Percentiles rank a stretch among this genome's conserved stretches.
Conservation (phyloP, 148 eudicot genomes). For the Nepenthes mirabilis region DNA sequence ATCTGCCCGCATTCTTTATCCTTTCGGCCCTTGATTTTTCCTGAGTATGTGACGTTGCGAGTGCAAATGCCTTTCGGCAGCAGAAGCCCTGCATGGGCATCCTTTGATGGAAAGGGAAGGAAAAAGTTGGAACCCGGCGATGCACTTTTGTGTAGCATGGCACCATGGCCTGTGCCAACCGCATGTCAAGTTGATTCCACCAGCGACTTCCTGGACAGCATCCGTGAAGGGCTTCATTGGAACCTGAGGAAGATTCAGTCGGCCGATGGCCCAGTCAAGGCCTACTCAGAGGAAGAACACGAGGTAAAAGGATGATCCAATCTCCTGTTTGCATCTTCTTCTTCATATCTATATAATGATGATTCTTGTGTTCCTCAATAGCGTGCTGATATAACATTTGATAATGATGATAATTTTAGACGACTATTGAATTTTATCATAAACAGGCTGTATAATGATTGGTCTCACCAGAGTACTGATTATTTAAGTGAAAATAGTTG, state of each 20-base stretch:
- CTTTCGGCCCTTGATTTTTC: constrained; percentile 69
- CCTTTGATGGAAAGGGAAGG: constrained; percentile 66
- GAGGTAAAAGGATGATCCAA: no score
- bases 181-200: constrained; percentile 85
- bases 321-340: no score
- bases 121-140: constrained; percentile 57
- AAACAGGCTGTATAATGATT: no score
- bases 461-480: no score
- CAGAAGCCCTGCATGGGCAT: constrained; percentile 65
- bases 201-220: constrained; percentile 73
- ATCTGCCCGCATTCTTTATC: constrained; percentile 74
- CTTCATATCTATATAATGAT: no score
- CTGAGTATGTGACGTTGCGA: constrained; percentile 56
- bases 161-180: constrained; percentile 92
- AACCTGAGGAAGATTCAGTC: constrained; percentile 84
- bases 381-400: no score
- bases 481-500: no score
- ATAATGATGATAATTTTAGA: no score
- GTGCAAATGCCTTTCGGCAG: constrained; percentile 69
- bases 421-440: no score
- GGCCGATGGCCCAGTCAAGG: constrained; percentile 47
- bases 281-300: no score
- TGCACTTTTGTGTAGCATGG: constrained; percentile 91
- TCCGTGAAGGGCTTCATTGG: constrained; percentile 94
- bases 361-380: no score